phyloP scores from a whole-genome alignment of 352 stramenopile species.

The Bremia lactucae region DNA sequence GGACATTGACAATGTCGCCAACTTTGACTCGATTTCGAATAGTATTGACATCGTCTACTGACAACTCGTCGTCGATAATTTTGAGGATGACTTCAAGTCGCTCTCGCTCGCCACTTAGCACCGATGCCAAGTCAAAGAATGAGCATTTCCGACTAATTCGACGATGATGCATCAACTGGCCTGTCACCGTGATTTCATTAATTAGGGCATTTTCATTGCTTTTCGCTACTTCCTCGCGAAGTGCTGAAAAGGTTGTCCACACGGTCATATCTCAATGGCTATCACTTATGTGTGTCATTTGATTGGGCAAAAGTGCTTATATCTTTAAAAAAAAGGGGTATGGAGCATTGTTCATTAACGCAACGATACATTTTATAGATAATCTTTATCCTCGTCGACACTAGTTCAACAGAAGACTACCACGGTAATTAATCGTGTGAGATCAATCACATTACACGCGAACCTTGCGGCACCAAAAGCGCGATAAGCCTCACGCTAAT shows the following conservation, averaged over 20 bases:
- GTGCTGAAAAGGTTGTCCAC: slow-evolving; percentile 42
- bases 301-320: too few species aligned
- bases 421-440: too few species aligned
- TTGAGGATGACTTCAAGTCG: slow-evolving; percentile 72
- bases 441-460: neutral
- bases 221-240: slow-evolving; percentile 26
- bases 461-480: neutral
- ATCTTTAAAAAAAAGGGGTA: too few species aligned
- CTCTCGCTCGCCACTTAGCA: slow-evolving; percentile 14
- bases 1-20: slow-evolving; percentile 54
- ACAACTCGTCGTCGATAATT: slow-evolving; percentile 56
- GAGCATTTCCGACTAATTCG: slow-evolving; percentile 64
- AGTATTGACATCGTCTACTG: slow-evolving; percentile 45
- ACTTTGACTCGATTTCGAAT: slow-evolving; percentile 54
- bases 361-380: too few species aligned
- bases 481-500: too few species aligned
- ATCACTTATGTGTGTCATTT: too few species aligned
- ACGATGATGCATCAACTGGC: slow-evolving; percentile 63
- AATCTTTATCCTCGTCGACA: too few species aligned
- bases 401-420: too few species aligned
- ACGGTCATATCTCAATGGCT: slow-evolving; percentile 20
- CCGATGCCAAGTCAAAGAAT: slow-evolving; percentile 60
- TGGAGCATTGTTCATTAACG: too few species aligned
- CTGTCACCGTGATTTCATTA: slow-evolving; percentile 40
- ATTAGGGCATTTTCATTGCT: slow-evolving; percentile 15